A percentile compares a stretch with the other conserved stretches of the same genome.
Evolutionary conservation across 2,329 filamentous ascomycete species (phyloP).

Genomic region (Dothideomycetes sp.): DNA sequence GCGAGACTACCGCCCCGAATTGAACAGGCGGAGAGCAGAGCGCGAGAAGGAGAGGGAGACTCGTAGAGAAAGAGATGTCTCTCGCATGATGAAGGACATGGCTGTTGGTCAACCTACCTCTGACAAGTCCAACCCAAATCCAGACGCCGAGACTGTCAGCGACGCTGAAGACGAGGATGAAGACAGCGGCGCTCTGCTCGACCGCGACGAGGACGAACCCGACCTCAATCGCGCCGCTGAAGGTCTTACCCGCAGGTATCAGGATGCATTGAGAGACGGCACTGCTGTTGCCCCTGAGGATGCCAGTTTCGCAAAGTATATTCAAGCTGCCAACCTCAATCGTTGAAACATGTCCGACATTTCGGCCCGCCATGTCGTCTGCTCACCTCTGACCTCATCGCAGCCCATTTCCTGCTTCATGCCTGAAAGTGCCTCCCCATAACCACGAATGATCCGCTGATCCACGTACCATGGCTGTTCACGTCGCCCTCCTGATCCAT

Average conservation of each 20-base stretch:
- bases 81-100: constrained; percentile 94
- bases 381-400: not conserved
- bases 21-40: constrained; percentile 66
- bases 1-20: constrained; percentile 81
- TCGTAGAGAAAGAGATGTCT: constrained; percentile 68
- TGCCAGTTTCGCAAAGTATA: constrained; percentile 16
- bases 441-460: no score
- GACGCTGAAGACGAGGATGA: constrained; percentile 36
- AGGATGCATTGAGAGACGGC: constrained; percentile 57
- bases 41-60: constrained; percentile 64
- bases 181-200: constrained; percentile 46
- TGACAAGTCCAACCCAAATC: constrained; percentile 25
- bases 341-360: not conserved
- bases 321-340: constrained; percentile 12
- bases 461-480: no score
- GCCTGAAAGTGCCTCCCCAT: no score
- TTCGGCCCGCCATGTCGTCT: no score
- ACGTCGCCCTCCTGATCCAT: no score
- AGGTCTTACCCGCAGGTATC: constrained; percentile 64
- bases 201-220: constrained; percentile 43
- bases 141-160: constrained; percentile 39
- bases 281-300: constrained; percentile 16
- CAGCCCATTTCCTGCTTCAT: no score
- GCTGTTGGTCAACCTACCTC: constrained; percentile 40
- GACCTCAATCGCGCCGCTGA: constrained; percentile 42